phyloP scores from a whole-genome alignment of 768 basidiomycete species.

The Kwoniella europaea region DNA sequence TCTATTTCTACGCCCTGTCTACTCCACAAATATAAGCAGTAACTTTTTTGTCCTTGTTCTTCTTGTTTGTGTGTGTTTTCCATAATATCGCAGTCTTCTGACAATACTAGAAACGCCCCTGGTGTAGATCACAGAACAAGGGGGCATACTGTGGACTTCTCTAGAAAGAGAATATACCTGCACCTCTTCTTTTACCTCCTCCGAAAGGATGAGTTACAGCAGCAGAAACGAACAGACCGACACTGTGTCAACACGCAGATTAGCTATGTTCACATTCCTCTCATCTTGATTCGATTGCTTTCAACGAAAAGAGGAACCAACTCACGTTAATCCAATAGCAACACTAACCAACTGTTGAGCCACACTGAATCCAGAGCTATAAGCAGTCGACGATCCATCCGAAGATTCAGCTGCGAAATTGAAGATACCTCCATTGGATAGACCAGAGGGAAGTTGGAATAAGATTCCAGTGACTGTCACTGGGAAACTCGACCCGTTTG shows the following conservation, averaged over 20 bases:
- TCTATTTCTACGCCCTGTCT: too few relatives aligned
- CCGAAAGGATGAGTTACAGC: conserved; percentile 64
- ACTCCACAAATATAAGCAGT: too few relatives aligned
- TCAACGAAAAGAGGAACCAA: too few relatives aligned
- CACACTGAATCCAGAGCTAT: conserved; percentile 63
- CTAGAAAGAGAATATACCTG: conserved; percentile 60
- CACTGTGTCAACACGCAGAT: too few relatives aligned
- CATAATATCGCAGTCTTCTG: too few relatives aligned
- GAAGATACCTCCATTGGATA: conserved; percentile 78
- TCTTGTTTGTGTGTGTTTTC: too few relatives aligned
- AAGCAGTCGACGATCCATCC: conserved; percentile 20
- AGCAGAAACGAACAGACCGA: conserved; percentile 75
- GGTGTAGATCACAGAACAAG: too few relatives aligned
- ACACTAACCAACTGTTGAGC: conserved; percentile 78
- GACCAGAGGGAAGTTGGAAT: conserved; percentile 82
- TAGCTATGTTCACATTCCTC: too few relatives aligned
- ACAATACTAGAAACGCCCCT: too few relatives aligned
- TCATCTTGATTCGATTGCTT: too few relatives aligned
- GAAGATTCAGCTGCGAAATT: conserved; percentile 59
- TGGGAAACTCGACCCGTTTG: conserved; percentile 70
- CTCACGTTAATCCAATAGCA: conserved; percentile 65
- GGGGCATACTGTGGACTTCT: background rate
- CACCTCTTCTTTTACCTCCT: conserved; percentile 58
- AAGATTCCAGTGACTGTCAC: conserved; percentile 81
- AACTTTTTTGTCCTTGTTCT: too few relatives aligned